These are phyloP conservation scores for Byssothecium circinans DNA, from an alignment of 2,329 filamentous ascomycete genomes.

Conservation along the genomic window DNA sequence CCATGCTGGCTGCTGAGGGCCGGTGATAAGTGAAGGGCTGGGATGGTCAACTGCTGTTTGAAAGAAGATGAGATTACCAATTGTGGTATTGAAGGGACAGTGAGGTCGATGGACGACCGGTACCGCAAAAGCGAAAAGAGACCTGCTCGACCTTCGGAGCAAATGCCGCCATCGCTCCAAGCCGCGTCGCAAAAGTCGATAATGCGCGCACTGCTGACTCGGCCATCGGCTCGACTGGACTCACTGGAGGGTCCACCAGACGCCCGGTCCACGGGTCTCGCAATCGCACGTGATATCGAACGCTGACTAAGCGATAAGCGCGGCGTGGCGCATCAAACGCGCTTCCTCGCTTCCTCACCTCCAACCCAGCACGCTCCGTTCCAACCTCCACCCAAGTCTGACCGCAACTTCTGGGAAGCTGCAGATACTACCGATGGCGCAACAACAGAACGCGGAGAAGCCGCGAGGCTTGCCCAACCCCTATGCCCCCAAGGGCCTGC, in stretches of 20 bases:
- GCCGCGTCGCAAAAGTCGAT: neutral
- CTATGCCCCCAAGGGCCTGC: constrained; percentile 28
- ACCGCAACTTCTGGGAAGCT: neutral
- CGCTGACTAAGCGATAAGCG: neutral
- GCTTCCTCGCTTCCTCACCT: neutral
- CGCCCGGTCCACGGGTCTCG: no score
- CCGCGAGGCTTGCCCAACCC: constrained; percentile 29
- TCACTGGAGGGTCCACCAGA: no score
- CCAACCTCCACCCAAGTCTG: no score
- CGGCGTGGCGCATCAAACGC: neutral
- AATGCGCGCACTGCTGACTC: neutral
- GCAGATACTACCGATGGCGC: constrained; percentile 21
- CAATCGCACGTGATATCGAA: constrained; percentile 10
- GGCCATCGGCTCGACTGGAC: no score
- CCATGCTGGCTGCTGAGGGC: no score
- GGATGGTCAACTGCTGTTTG: no score
- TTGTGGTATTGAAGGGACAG: no score
- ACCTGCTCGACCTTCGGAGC: no score
- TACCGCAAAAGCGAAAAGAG: neutral
- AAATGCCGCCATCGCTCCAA: no score
- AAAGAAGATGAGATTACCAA: no score
- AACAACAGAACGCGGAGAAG: constrained; percentile 25
- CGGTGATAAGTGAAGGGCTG: no score
- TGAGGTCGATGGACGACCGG: neutral
- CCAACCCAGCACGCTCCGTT: neutral